Conservation (phyloP, 1,139 yeast genomes). For the Suzukiozyma palmioleophila region DNA sequence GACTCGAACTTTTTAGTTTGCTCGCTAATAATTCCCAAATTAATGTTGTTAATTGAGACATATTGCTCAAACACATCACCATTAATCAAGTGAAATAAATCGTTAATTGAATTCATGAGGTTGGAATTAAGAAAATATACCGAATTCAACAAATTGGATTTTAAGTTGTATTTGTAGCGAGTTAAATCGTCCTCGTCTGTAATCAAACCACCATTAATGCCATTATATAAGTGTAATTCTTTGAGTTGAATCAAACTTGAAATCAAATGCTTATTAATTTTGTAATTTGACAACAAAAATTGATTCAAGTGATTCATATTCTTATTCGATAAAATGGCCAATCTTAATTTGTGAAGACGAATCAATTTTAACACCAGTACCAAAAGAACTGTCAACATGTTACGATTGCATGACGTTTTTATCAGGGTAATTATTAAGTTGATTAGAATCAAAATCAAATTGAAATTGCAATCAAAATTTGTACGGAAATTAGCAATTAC, state of each 20-base stretch:
- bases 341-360: conserved; percentile 22
- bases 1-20: conserved; percentile 4
- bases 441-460: conserved; percentile 16
- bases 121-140: conserved; percentile 27
- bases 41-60: conserved; percentile 34
- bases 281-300: conserved; percentile 33
- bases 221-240: conserved; percentile 25
- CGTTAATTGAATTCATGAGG: conserved; percentile 23
- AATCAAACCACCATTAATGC: conserved; percentile 11
- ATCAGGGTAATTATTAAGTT: conserved; percentile 22
- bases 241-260: conserved; percentile 27
- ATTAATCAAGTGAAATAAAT: conserved; percentile 31
- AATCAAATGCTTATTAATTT: conserved; percentile 37
- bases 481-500: conserved; percentile 4
- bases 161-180: conserved; percentile 8
- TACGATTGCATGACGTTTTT: conserved; percentile 12
- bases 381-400: conserved; percentile 30
- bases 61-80: conserved; percentile 41
- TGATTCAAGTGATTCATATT: conserved; percentile 21
- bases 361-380: conserved; percentile 28
- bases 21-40: conserved; percentile 16
- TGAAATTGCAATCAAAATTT: conserved; percentile 6
- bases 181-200: conserved; percentile 2
- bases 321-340: conserved; percentile 22
- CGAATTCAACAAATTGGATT: conserved; percentile 13